Conservation (phyloP, 2,329 filamentous ascomycete species). For the Cyphellophora europaea region DNA sequence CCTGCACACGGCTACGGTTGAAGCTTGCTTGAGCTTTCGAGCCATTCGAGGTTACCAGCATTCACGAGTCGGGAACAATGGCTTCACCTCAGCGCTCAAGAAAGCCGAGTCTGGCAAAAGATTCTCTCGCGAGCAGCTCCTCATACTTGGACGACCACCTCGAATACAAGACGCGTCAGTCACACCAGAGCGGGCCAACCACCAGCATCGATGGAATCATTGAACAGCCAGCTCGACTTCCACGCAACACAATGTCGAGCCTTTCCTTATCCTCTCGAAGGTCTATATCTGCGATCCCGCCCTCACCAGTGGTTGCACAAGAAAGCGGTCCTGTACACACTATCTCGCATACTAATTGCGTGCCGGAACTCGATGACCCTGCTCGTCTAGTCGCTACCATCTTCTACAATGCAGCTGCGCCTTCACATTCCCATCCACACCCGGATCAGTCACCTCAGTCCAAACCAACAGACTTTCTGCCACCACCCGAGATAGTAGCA, state of each 20-base stretch:
- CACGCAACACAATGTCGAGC: conserved; percentile 11
- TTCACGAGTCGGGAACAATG: no score
- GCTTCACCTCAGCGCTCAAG: conserved; percentile 22
- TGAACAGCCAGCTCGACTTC: conserved; percentile 11
- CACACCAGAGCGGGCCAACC: conserved; percentile 9
- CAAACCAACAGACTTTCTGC: conserved; percentile 27
- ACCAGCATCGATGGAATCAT: conserved; percentile 20
- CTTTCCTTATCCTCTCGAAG: conserved; percentile 15
- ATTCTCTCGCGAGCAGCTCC: conserved; percentile 30
- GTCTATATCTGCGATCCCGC: conserved; percentile 17
- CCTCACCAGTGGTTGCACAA: conserved; percentile 23
- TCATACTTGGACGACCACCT: conserved; percentile 38
- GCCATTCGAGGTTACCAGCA: no score
- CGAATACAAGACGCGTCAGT: conserved; percentile 28
- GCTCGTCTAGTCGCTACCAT: conserved; percentile 38
- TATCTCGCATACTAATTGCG: conserved; percentile 33
- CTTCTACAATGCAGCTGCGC: conserved; percentile 36
- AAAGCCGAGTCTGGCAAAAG: conserved; percentile 34
- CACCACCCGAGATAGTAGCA: conserved; percentile 29
- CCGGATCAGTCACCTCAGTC: conserved; percentile 34
- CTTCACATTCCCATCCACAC: conserved; percentile 36
- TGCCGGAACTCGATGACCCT: conserved; percentile 29
- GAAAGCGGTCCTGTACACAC: conserved; percentile 38
- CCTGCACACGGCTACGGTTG: no score
- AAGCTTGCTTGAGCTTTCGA: no score